A percentile compares a stretch with the other conserved stretches of the same genome.
phyloP scores from a whole-genome alignment of 164 flowering plant species.

The Annona cherimola region DNA sequence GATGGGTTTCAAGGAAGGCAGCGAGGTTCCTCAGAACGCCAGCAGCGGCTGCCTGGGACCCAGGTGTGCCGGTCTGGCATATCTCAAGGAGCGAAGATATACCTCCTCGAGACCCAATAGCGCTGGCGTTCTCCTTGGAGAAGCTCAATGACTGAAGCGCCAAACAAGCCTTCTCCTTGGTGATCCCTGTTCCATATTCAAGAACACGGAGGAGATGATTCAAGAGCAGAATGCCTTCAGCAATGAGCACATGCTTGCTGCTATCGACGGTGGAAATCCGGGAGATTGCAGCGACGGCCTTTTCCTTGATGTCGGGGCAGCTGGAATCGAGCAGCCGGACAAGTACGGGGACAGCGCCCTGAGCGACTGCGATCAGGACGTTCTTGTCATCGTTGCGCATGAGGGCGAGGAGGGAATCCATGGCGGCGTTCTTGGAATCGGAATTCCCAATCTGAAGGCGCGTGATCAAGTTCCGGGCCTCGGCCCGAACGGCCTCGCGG shows the following conservation, averaged over 20 bases:
- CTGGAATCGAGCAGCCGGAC: conserved; percentile 60
- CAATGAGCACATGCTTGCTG: conserved; percentile 55
- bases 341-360: conserved; percentile 75
- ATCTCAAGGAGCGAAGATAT: conserved; percentile 72
- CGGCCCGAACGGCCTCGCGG: conserved; percentile 41
- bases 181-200: conserved; percentile 78
- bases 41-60: conserved; percentile 72
- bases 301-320: conserved; percentile 59
- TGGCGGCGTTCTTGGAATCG: conserved; percentile 57
- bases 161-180: conserved; percentile 71
- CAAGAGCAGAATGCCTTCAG: conserved; percentile 68
- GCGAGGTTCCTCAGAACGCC: conserved; percentile 77
- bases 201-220: conserved; percentile 68
- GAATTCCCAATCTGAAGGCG: conserved; percentile 74
- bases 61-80: conserved; percentile 70
- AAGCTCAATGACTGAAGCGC: conserved; percentile 60
- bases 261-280: conserved; percentile 69
- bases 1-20: conserved; percentile 43
- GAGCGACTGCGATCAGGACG: conserved; percentile 76
- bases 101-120: conserved; percentile 74
- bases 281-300: conserved; percentile 61
- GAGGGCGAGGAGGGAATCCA: conserved; percentile 54
- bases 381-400: conserved; percentile 77
- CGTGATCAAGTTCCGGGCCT: conserved; percentile 58
- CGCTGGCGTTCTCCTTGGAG: conserved; percentile 76